phyloP scores from a whole-genome alignment of 1,284 basidiomycete species.

The Sanghuangporus sanghuang region DNA sequence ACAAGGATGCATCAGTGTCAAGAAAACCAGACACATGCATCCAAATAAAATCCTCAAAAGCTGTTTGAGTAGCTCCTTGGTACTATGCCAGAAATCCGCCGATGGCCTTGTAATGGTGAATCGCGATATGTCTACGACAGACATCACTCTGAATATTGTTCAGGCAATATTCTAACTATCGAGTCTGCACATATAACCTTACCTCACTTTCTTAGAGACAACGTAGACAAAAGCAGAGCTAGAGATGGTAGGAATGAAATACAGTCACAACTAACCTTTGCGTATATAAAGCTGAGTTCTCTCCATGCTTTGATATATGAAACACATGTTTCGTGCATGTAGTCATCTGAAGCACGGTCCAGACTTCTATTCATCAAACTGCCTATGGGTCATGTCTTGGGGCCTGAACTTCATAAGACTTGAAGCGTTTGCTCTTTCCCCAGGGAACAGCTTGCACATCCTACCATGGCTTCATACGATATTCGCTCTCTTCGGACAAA shows the following conservation, averaged over 20 bases:
- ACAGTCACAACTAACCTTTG: neutral
- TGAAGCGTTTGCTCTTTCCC: neutral
- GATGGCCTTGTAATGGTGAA: neutral
- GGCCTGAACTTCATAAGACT: neutral
- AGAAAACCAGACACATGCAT: neutral
- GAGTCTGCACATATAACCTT: neutral
- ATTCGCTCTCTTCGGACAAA: slow-evolving; percentile 1
- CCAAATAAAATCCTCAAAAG: neutral
- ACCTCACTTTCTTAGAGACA: neutral
- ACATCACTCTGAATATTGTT: neutral
- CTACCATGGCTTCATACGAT: slow-evolving; percentile 1
- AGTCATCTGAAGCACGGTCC: neutral
- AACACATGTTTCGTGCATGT: neutral
- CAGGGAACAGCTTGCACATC: neutral
- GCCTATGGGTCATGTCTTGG: neutral
- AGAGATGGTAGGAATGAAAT: neutral
- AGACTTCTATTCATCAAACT: neutral
- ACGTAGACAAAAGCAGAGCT: neutral
- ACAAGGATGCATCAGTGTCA: neutral
- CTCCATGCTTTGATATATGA: slow-evolving; percentile 3
- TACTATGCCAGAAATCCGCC: neutral
- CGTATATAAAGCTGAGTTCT: neutral
- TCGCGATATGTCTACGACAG: neutral
- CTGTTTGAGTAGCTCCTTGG: neutral
- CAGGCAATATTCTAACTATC: neutral